Conservation (phyloP, 257 asterid species). For the Cynanchum wilfordii region DNA sequence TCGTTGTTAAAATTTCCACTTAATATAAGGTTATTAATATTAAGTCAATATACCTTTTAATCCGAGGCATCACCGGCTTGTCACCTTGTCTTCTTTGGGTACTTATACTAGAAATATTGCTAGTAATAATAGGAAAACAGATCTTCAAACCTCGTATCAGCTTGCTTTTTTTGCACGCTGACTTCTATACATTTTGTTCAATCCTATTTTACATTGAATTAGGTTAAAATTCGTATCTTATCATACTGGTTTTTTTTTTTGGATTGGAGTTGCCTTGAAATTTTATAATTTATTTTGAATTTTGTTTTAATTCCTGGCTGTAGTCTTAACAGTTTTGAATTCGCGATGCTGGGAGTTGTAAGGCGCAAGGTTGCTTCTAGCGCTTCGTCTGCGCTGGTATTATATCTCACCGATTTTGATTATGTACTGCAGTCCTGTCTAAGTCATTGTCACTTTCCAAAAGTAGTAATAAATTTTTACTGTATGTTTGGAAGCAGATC, state of each 20-base stretch:
- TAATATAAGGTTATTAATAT: not conserved
- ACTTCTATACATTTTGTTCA: no score
- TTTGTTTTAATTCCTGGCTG: conserved; percentile 11
- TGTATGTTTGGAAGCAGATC: conserved; percentile 32
- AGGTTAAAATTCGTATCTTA: not conserved
- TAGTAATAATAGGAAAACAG: not conserved
- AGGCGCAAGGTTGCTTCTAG: conserved; percentile 77
- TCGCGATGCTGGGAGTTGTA: conserved; percentile 75
- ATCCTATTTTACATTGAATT: not conserved
- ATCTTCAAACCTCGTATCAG: not conserved
- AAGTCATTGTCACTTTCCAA: not conserved
- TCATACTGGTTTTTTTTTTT: not conserved
- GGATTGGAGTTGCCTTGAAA: not conserved
- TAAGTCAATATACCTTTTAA: not conserved
- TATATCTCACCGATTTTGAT: not conserved
- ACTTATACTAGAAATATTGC: not conserved
- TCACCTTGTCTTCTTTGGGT: not conserved
- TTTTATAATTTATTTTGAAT: not conserved
- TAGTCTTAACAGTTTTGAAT: conserved; percentile 32
- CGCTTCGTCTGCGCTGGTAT: conserved; percentile 60
- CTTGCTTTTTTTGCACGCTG: no score
- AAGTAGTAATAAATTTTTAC: not conserved
- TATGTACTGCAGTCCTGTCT: not conserved
- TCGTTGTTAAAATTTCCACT: not conserved
- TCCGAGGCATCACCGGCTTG: not conserved